phyloP scores from a whole-genome alignment of 2,329 filamentous ascomycete species.

The Aspergillus ochraceoroseus region DNA sequence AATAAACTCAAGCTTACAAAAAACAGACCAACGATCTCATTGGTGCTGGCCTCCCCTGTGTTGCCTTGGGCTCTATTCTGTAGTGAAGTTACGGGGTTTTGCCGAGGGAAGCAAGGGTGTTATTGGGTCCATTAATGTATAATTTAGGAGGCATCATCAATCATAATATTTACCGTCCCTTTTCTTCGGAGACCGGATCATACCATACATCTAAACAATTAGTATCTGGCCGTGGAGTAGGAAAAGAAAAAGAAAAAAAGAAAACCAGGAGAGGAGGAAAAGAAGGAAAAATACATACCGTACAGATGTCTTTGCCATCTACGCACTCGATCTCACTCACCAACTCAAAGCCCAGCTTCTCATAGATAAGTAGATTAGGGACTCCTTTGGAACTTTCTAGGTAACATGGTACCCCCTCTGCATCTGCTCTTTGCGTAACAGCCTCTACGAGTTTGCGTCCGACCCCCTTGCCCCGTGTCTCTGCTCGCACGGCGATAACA shows the following conservation, averaged over 20 bases:
- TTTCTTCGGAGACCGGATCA: conserved; percentile 22
- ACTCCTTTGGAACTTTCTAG: conserved; percentile 64
- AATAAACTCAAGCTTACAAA: neutral
- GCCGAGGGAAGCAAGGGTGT: no score
- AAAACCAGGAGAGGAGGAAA: no score
- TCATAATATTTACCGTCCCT: conserved; percentile 3
- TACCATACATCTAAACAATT: conserved; percentile 22
- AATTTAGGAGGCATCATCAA: conserved; percentile 1
- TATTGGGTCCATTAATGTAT: no score
- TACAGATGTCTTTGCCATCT: conserved; percentile 55
- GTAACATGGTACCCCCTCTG: conserved; percentile 61
- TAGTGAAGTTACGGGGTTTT: no score
- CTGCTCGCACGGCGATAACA: conserved; percentile 64
- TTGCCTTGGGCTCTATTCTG: conserved; percentile 36
- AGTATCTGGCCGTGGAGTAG: conserved; percentile 2
- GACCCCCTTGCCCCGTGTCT: conserved; percentile 62
- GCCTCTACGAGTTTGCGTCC: conserved; percentile 60
- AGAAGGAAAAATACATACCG: conserved; percentile 33
- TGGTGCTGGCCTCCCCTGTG: conserved; percentile 33
- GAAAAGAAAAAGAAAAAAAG: neutral
- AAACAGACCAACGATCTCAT: conserved; percentile 29
- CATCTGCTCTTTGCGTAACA: conserved; percentile 60
- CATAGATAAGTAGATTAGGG: conserved; percentile 67
- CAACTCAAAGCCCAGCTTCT: conserved; percentile 62
- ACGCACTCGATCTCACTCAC: conserved; percentile 63